Base-by-base conservation (phyloP, 306 rosid genomes). In the Glycine tomentella region DNA sequence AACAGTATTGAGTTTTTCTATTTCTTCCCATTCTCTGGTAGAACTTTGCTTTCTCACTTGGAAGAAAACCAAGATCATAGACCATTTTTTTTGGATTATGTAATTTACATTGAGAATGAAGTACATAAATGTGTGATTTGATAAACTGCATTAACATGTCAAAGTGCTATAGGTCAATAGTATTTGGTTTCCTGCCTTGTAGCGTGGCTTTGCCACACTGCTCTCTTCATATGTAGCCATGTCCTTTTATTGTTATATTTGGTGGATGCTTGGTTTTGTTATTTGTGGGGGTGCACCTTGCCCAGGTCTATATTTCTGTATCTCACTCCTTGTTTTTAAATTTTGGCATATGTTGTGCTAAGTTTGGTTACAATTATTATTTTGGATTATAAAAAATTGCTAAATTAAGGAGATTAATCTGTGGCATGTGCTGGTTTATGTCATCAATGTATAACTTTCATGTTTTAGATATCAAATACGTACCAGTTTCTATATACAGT, bases 401-500 rank as follows among this genome's bases (percentile, higher is more conserved):
- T 57, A 50, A 42, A 25, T 16, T 53, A 13, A 76, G n/a, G 49
- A 49, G 45, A 42, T 6, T 40, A 25, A 17, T 66, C 31, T 38
- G 59, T 55, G 38, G 61, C 10, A 40, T 13, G 49, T 40, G 38
- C 17, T 68, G 36, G 38, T 25, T 42, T 69, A 53, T 16, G 14
- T 7, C 63, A 56, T 17, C 31, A 16, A 56, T 56, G 33, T 56
- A 38, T 65, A 25, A 56, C 76, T 40, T 40, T 48, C 14, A 44
- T 78, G 49, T 67, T 66, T 70, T 44, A 31, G 75, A 62, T 20
- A 12, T 65, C 31, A 36, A 45, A 55, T 67, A 12, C 42, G 11
- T 17, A 38, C 33, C 13, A 0, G 72, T 67, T 67, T 52, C 14
- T 67, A 16, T 67, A 11, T 20, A 67, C 9, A 44, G 48, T 44